A percentile compares a stretch with the other conserved stretches of the same genome.
Conservation (phyloP, 2,329 filamentous ascomycete genomes). For the Fusarium nelsonii region DNA sequence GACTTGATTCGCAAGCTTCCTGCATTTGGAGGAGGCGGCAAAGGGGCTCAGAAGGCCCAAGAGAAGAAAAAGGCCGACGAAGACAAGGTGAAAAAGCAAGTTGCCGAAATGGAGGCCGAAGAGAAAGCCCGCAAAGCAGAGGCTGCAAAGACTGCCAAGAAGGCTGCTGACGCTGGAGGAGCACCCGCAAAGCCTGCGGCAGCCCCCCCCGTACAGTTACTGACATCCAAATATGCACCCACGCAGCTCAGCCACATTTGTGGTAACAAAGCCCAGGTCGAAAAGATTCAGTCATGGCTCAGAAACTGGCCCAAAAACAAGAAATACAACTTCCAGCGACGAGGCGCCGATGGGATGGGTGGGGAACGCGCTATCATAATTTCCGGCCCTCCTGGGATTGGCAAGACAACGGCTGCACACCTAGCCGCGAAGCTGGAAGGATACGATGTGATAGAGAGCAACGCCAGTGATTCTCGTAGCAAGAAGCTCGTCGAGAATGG, state of each 20-base stretch:
- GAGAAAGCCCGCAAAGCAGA: constrained; percentile 72
- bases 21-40: constrained; percentile 86
- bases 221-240: constrained; percentile 96
- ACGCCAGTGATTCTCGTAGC: constrained; percentile 94
- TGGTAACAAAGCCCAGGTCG: constrained; percentile 91
- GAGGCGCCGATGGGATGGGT: constrained; percentile 87
- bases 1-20: constrained; percentile 85
- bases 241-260: constrained; percentile 88
- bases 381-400: constrained; percentile 94
- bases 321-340: constrained; percentile 83
- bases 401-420: constrained; percentile 97
- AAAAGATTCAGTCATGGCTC: constrained; percentile 91
- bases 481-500: constrained; percentile 94
- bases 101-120: constrained; percentile 86
- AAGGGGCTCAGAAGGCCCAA: constrained; percentile 85
- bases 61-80: constrained; percentile 89
- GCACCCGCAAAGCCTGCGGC: constrained; percentile 51
- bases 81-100: constrained; percentile 82
- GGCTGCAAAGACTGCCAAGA: constrained; percentile 64
- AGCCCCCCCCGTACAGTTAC: constrained; percentile 75
- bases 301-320: constrained; percentile 83
- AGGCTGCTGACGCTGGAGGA: constrained; percentile 49
- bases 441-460: constrained; percentile 93
- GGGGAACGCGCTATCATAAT: constrained; percentile 91
- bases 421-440: constrained; percentile 92